Evolutionary conservation across 106 monocot genomes (phyloP).

Genomic region (Dendrobium huoshanense): DNA sequence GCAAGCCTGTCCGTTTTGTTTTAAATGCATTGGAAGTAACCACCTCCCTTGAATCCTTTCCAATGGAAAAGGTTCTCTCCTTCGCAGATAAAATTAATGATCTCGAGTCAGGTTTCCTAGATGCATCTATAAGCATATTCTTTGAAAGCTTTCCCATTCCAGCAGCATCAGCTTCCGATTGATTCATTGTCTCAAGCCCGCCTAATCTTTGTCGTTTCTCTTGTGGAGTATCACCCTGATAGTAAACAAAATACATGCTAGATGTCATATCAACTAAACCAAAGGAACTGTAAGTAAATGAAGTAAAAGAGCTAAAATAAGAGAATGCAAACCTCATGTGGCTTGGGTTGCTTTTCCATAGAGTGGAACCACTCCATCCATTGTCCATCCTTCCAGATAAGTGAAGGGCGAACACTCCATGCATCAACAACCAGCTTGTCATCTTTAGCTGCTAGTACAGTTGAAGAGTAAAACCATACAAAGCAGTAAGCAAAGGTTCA

Average conservation of each 20-base stretch:
- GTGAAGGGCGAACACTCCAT: constrained; percentile 80
- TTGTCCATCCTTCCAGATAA: constrained; percentile 85
- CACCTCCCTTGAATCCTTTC: constrained; percentile 29
- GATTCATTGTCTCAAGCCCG: constrained; percentile 17
- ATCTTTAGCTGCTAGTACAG: constrained; percentile 31
- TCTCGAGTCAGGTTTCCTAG: constrained; percentile 27
- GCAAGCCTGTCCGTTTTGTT: constrained; percentile 43
- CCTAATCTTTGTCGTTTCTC: constrained; percentile 66
- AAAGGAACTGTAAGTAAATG: background rate
- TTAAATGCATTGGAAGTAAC: constrained; percentile 25
- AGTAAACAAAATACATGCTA: background rate
- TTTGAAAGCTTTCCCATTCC: constrained; percentile 13
- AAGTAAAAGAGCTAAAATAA: background rate
- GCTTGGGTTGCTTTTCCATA: constrained; percentile 13
- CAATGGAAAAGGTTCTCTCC: constrained; percentile 54
- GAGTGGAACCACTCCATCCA: constrained; percentile 61
- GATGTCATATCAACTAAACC: background rate
- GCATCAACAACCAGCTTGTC: constrained; percentile 47
- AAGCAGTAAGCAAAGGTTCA: background rate
- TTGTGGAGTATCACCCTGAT: constrained; percentile 74
- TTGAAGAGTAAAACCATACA: background rate
- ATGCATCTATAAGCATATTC: constrained; percentile 11
- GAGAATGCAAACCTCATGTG: constrained; percentile 45
- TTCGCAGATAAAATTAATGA: constrained; percentile 43
- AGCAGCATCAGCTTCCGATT: constrained; percentile 20